phyloP scores from a whole-genome alignment of 2,329 filamentous ascomycete genomes.

The Orbilia quercus region DNA sequence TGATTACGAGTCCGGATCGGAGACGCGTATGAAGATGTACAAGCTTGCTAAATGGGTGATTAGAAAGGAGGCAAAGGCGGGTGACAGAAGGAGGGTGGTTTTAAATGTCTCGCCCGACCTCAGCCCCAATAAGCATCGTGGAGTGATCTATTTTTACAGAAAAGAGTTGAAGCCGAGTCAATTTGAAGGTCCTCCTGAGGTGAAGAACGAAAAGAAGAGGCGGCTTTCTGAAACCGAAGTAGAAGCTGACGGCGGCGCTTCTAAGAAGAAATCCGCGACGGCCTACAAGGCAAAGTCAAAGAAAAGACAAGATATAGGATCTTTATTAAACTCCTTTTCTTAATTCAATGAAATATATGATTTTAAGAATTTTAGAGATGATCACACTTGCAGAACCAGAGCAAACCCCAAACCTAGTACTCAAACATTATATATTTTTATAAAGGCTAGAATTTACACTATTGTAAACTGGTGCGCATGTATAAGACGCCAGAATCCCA shows the following conservation, averaged over 20 bases:
- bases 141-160: conserved; percentile 32
- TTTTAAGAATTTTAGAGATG: no score
- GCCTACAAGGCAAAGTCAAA: conserved; percentile 32
- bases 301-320: conserved; percentile 41
- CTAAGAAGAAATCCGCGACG: conserved; percentile 17
- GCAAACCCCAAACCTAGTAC: no score
- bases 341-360: conserved; percentile 1
- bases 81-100: conserved; percentile 25
- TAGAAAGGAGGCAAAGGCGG: conserved; percentile 19
- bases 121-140: background rate
- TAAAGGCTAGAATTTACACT: background rate
- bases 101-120: conserved; percentile 26
- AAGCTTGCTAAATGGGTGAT: conserved; percentile 30
- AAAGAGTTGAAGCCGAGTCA: background rate
- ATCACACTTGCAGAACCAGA: no score
- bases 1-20: conserved; percentile 1
- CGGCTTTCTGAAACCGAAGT: conserved; percentile 10
- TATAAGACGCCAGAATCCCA: conserved; percentile 5
- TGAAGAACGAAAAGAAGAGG: conserved; percentile 29
- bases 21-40: conserved; percentile 13
- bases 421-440: background rate
- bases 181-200: background rate
- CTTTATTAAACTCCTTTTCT: conserved; percentile 37
- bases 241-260: background rate
- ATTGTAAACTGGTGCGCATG: background rate